Evolutionary conservation across 208 protist genomes (phyloP), one percentile per base, ranked within the genome.

Genomic region (Trypanosoma theileri): DNA sequence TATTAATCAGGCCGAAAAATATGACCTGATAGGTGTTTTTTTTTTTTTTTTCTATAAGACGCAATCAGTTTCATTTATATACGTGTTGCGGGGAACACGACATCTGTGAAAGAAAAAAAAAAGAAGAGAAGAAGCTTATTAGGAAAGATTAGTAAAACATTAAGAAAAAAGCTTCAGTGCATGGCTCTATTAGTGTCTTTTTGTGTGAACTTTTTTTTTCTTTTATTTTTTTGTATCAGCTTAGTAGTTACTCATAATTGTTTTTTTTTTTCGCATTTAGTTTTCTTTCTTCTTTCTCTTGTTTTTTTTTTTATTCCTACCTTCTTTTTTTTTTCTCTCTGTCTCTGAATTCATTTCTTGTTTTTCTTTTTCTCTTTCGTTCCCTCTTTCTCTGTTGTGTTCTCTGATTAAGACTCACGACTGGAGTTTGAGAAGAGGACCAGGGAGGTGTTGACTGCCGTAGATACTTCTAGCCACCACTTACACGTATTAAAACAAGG

Each of bases 211-310:
- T 0, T 2, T 61, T 44, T 61, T 35, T 35, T 8, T 35, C 28
- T 35, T 35, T 6, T 35, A 35, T 35, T 35, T 35, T 35, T 35
- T 35, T 16, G 9, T 45, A 48, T 65, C 31, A 3, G n/a, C 16
- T 40, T 54, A 17, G 45, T 41, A 54, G 26, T 55, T 16, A 31
- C 53, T 13, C 35, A 67, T 46, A 14, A 66, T 45, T 19, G 19
- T 62, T 62, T 24, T 62, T 45, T 8, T 51, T 19, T 62, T 12
- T 51, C 24, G 42, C 48, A 11, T 53, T 7, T 28, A n/a, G 17
- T 31, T 51, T n/a, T 50, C 19, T 66, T 14, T 66, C 44, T 9
- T 45, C 17, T 45, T 51, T 57, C 42, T 57, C 10, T 57, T 42
- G 48, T 9, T 26, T 66, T 56, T 0, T 35, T 35, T 35, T 35